Evolutionary conservation across 805 yeast genomes (phyloP).

Genomic region (Maudiozyma bulderi): DNA sequence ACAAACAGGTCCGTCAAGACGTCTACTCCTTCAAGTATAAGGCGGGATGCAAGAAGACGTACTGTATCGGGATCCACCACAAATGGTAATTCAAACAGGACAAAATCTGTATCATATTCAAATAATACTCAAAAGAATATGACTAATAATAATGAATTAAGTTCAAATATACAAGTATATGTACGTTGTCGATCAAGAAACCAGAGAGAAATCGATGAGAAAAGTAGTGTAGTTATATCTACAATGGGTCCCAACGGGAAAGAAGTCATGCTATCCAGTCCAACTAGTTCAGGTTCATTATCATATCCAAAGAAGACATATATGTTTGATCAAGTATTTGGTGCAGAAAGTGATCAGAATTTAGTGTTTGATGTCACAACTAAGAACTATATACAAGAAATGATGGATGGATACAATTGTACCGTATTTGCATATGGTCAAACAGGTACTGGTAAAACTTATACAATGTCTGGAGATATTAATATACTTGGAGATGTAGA

Average conservation of each 20-base stretch:
- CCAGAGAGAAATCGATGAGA: slow-evolving; percentile 44
- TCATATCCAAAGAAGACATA: slow-evolving; percentile 40
- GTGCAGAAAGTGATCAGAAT: slow-evolving; percentile 69
- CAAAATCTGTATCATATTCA: neutral
- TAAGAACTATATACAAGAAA: slow-evolving; percentile 45
- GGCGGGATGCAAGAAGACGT: neutral
- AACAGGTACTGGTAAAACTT: slow-evolving; percentile 81
- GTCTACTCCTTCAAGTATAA: neutral
- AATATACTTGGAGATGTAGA: slow-evolving; percentile 30
- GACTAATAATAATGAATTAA: neutral
- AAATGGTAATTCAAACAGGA: neutral
- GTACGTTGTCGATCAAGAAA: slow-evolving; percentile 51
- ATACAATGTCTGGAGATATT: slow-evolving; percentile 64
- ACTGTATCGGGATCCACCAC: slow-evolving; percentile 1
- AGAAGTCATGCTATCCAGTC: slow-evolving; percentile 36
- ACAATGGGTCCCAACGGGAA: slow-evolving; percentile 37
- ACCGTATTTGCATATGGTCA: slow-evolving; percentile 82
- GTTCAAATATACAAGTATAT: slow-evolving; percentile 41
- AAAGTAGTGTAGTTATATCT: slow-evolving; percentile 46
- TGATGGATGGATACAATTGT: slow-evolving; percentile 64
- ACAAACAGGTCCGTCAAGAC: neutral
- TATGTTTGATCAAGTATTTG: slow-evolving; percentile 69
- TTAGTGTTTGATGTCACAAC: slow-evolving; percentile 59
- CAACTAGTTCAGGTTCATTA: slow-evolving; percentile 6
- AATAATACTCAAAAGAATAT: neutral